A percentile compares a stretch with the other conserved stretches of the same genome.
These are phyloP conservation scores for Volvox reticuliferus DNA, from an alignment of 139 green algal genomes.

Conservation along the genomic window DNA sequence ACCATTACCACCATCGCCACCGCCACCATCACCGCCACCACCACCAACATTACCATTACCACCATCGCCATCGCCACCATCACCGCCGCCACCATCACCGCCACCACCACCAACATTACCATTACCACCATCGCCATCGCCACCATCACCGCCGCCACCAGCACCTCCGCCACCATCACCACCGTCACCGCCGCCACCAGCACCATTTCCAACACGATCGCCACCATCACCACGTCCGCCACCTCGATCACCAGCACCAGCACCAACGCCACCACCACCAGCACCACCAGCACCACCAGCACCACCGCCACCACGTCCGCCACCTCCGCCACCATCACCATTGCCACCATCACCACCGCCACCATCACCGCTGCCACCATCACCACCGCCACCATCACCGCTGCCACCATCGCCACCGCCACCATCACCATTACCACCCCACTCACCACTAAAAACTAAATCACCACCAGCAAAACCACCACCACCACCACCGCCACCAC, in stretches of 20 bases:
- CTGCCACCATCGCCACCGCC: neutral
- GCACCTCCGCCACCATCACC: neutral
- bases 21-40: neutral
- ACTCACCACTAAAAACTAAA: neutral
- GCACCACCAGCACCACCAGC: neutral
- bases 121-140: neutral
- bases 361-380: neutral
- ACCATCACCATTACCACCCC: neutral
- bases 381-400: neutral
- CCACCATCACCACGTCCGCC: too few species aligned
- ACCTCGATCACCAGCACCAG: neutral
- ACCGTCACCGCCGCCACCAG: neutral
- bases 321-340: neutral
- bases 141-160: neutral
- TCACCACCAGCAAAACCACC: neutral
- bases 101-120: neutral
- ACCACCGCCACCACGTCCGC: neutral
- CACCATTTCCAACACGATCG: neutral
- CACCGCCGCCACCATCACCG: neutral
- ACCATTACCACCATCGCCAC: neutral
- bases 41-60: neutral
- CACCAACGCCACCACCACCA: too few species aligned
- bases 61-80: neutral
- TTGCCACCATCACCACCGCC: neutral
- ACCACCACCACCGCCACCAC: neutral